These are phyloP conservation scores for Macrophomina phaseolina DNA, from an alignment of 2,329 filamentous ascomycete genomes.

Conservation along the genomic window DNA sequence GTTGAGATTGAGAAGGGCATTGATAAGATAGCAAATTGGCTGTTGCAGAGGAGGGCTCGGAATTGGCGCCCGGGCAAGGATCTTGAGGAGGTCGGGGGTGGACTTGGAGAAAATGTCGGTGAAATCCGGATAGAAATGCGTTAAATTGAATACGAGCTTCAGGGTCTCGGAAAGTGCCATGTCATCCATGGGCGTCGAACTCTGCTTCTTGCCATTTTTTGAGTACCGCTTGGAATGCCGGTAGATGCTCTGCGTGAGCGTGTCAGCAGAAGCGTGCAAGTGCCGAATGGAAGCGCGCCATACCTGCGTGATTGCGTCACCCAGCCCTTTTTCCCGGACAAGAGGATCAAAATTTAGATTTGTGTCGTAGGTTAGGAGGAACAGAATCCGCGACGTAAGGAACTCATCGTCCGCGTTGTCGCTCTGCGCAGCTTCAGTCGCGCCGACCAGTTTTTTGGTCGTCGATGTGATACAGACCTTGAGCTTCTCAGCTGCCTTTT, in stretches of 20 bases:
- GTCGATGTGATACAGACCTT: conserved; percentile 51
- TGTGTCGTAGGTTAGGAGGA: conserved; percentile 79
- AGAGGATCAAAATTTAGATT: conserved; percentile 69
- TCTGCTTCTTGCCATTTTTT: conserved; percentile 37
- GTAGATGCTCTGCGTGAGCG: conserved; percentile 60
- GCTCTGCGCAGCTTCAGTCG: conserved; percentile 49
- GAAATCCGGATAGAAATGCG: conserved; percentile 72
- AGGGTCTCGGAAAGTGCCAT: conserved; percentile 84
- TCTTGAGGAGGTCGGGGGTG: conserved; percentile 71
- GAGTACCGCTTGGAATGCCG: conserved; percentile 64
- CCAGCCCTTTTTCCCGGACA: conserved; percentile 69
- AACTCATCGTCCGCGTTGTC: conserved; percentile 86
- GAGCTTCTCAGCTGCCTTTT: conserved; percentile 72
- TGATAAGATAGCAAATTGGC: conserved; percentile 74
- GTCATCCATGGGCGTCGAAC: conserved; percentile 67
- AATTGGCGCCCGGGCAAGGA: conserved; percentile 68
- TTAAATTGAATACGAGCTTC: conserved; percentile 89
- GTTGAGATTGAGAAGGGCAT: conserved; percentile 80
- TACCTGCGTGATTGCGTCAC: conserved; percentile 67
- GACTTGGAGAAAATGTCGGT: conserved; percentile 68
- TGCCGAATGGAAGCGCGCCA: not conserved
- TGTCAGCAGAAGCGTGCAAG: not conserved
- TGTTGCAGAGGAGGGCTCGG: conserved; percentile 72
- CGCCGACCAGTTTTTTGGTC: conserved; percentile 21
- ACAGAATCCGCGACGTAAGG: conserved; percentile 76